Evolutionary conservation across 2,329 filamentous ascomycete species (phyloP).

Genomic region (Fusarium keratoplasticum): DNA sequence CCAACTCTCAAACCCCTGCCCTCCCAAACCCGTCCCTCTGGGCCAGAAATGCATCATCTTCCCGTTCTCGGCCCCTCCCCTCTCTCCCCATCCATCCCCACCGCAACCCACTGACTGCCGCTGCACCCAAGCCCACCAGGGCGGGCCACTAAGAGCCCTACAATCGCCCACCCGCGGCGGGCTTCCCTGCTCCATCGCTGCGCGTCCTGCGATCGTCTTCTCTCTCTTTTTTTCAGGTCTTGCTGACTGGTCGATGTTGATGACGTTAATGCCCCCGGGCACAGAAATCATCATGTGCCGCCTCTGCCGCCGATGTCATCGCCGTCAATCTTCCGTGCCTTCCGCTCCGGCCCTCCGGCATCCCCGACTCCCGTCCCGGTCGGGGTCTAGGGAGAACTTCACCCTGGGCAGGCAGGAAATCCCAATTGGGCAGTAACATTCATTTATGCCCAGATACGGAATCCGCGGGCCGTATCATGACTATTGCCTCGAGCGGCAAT

Average conservation of each 20-base stretch:
- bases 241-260: not conserved
- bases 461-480: not conserved
- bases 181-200: constrained; percentile 30
- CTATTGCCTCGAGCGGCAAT: not conserved
- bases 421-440: not conserved
- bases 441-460: not conserved
- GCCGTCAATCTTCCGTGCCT: constrained; percentile 10
- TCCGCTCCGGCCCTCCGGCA: constrained; percentile 31
- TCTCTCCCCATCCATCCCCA: constrained; percentile 16
- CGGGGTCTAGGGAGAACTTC: constrained; percentile 12
- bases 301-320: constrained; percentile 20
- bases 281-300: constrained; percentile 13
- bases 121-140: constrained; percentile 24
- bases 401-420: not conserved
- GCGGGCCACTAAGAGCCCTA: constrained; percentile 40
- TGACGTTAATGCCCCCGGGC: constrained; percentile 23
- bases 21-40: not conserved
- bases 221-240: not conserved
- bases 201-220: constrained; percentile 30
- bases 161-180: constrained; percentile 29
- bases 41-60: not conserved
- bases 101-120: constrained; percentile 18
- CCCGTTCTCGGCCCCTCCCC: constrained; percentile 16
- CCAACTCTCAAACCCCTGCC: not conserved
- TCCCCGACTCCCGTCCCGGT: constrained; percentile 22